Evolutionary conservation across 2,329 filamentous ascomycete genomes (phyloP), one percentile per base, ranked within the genome.

Genomic region (Emmonsiellopsis sp.): DNA sequence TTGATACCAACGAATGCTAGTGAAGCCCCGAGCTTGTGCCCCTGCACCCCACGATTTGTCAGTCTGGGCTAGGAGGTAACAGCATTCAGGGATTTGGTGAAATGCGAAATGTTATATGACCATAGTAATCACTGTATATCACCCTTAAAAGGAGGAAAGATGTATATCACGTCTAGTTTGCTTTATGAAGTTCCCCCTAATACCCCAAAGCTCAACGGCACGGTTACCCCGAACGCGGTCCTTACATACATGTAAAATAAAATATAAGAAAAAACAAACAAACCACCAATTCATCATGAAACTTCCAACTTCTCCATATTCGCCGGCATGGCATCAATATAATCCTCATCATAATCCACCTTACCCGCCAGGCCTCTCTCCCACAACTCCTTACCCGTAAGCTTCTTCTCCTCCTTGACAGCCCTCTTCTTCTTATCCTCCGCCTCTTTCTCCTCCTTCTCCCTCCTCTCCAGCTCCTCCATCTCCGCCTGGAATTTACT

Each of bases 361-460:
- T 84, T 87, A 47, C 74, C 77, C 49, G 73, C 86, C 62, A 91
- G 69, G 32, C 87, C 87, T 49, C 78, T 78, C 75, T 91, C 86
- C 86, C 87, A 92, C 39, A 92, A 74, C 65, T 92, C 85, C 64
- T 75, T 84, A 14, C 87, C 88, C 1, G 87, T 85, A 60, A 91
- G 70, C 64, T 78, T 84, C 62, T 77, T 75, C 62, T 77, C 80
- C 40, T 84, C 80, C 13, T 87, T 82, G 56, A 88, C 87, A 31
- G 70, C 68, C n/a, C 88, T 86, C 72, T 88, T 90, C 72, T 88
- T 81, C 72, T 95, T 91, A 49, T 91, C 89, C 36, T 84, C 76
- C 58, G 87, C 82, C 61, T 92, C 87, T 59, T 79, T 81, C 65
- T 92, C 88, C 68, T 87, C 86, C 62, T 77, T 76, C 58, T 84